A percentile compares a stretch with the other conserved stretches of the same genome.
These are phyloP conservation scores for Thermothielavioides terrestris DNA, from an alignment of 495 filamentous ascomycete species.

Conservation along the genomic window DNA sequence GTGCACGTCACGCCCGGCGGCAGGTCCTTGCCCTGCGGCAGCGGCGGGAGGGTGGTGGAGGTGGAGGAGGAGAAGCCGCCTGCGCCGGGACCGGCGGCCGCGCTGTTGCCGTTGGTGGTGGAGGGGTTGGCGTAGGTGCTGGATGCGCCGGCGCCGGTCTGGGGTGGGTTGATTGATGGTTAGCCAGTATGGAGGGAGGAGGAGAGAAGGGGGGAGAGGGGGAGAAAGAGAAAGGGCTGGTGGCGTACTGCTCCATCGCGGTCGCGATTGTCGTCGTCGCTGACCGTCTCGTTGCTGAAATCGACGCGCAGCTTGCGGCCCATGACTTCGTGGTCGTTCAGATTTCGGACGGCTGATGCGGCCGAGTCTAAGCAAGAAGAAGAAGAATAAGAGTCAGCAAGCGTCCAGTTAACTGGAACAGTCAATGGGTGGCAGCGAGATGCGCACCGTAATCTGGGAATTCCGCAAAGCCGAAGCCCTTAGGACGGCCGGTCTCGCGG, in stretches of 20 bases:
- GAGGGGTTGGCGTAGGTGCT: conserved; percentile 10
- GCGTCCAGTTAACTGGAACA: not conserved
- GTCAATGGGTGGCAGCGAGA: not conserved
- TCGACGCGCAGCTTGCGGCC: conserved; percentile 89
- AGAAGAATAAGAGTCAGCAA: not conserved
- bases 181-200: not conserved
- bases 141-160: not conserved
- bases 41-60: conserved; percentile 51
- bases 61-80: conserved; percentile 26
- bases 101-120: conserved; percentile 7
- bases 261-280: conserved; percentile 50
- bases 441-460: conserved; percentile 63
- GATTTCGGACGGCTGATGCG: conserved; percentile 86
- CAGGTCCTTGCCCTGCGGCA: conserved; percentile 77
- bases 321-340: conserved; percentile 96
- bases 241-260: conserved; percentile 22
- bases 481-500: conserved; percentile 86
- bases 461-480: conserved; percentile 94
- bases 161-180: not conserved
- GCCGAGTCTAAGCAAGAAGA: conserved; percentile 61
- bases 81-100: conserved; percentile 12
- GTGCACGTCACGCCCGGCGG: conserved; percentile 72
- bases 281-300: conserved; percentile 83
- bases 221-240: not conserved
- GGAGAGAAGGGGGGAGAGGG: not conserved